A percentile compares a stretch with the other conserved stretches of the same genome.
Conservation (phyloP, 83 land plant genomes). For the Thuja plicata region DNA sequence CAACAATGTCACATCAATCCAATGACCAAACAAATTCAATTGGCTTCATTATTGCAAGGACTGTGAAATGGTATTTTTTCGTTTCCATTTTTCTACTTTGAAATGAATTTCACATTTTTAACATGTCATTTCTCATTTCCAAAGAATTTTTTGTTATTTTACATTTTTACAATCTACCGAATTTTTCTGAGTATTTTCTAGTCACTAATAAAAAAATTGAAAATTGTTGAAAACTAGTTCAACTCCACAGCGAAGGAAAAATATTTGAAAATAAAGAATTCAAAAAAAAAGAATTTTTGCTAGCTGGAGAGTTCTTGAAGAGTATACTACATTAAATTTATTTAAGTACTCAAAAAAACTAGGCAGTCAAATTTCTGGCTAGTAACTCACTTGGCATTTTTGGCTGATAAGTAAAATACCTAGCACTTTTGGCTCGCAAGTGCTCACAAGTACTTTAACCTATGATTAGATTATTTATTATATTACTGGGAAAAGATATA, state of each 20-base stretch:
- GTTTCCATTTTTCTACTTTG: background rate
- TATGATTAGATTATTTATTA: no score
- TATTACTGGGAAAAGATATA: background rate
- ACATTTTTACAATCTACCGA: background rate
- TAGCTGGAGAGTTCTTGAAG: no score
- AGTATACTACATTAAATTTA: no score
- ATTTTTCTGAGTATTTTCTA: background rate
- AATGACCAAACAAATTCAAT: background rate
- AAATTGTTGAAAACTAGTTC: no score
- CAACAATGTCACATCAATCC: background rate
- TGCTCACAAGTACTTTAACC: no score
- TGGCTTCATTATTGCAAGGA: background rate
- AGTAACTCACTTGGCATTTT: background rate
- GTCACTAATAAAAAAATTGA: background rate
- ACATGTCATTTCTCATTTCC: background rate
- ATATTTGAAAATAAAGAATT: no score
- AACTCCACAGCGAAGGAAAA: no score
- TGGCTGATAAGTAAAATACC: background rate
- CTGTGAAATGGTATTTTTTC: background rate
- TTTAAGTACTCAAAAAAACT: no score
- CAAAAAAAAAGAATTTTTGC: no score
- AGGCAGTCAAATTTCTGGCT: no score
- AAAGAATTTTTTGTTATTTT: background rate
- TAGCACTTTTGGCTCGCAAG: no score
- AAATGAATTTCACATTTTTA: background rate